Evolutionary conservation across 2,329 filamentous ascomycete genomes (phyloP), one percentile per base, ranked within the genome.

Genomic region (Pseudogymnoascus sp.): DNA sequence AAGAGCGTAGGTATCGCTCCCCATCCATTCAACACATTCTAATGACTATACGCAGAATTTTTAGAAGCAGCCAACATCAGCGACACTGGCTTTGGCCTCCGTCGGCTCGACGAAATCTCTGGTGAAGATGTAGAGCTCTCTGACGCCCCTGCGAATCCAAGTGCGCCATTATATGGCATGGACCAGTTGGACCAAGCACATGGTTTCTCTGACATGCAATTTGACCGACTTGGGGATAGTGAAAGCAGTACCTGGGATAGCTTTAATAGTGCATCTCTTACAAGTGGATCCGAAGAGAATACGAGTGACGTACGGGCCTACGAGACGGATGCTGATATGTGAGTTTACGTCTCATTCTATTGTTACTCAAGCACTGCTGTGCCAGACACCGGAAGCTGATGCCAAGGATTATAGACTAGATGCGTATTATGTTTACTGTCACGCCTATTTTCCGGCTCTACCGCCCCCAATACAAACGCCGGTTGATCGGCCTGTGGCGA

Each of bases 381-480:
- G 23, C 10, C 19, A 23, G 23, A 11, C 4, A 31, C 26, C 7
- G n/a, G 29, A 56, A 33, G 29, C 50, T 56, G 29, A 56, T 56
- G 5, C 11, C n/a, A 56, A 29, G 17, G 31, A 13, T 63, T 62
- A 64, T 21, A 79, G 77, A 61, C 71, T 82, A 19, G 77, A 80
- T 64, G 80, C 79, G 3, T 82, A 82, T 68, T 82, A 82, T 65
- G 75, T 79, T 63, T 82, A 77, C 74, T 79, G 82, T 63, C 80
- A 82, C 64, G 76, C 78, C 0, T 82, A 76, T 64, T 77, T 82
- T 17, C 80, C 80, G 3, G 79, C 82, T 37, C 69, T 82, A 2
- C 80, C 80, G 11, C 73, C 80, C 2, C 78, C 79, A 5, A 69
- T 29, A 70, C 76, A 65, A 11, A 40, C 65, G 61, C 53, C 64